Evolutionary conservation across 345 rosid species (phyloP).

Genomic region (Eucalyptus polybractea): DNA sequence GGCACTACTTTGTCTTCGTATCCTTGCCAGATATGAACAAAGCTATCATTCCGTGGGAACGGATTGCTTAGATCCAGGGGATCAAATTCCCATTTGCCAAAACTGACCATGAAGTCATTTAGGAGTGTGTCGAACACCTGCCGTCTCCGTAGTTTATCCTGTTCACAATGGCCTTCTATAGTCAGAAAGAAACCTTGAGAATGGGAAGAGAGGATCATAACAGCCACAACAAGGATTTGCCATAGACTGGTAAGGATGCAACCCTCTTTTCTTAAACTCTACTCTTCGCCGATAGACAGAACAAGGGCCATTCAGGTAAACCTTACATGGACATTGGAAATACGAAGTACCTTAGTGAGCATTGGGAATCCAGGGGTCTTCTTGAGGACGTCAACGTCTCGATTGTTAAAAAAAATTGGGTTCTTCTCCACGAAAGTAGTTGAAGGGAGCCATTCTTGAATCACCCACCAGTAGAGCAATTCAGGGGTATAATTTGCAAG

Average conservation of each 20-base stretch:
- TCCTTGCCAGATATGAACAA: constrained; percentile 90
- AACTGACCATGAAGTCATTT: constrained; percentile 40
- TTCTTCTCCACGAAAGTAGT: constrained; percentile 16
- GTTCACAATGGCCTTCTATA: not conserved
- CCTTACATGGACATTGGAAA: not conserved
- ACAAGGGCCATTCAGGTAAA: not conserved
- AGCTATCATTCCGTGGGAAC: constrained; percentile 17
- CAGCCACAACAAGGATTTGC: not conserved
- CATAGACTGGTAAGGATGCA: not conserved
- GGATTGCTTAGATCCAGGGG: constrained; percentile 50
- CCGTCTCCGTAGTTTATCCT: constrained; percentile 40
- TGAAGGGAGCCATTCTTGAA: constrained; percentile 52
- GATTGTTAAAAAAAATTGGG: constrained; percentile 44
- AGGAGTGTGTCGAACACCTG: constrained; percentile 49
- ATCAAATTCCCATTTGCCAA: constrained; percentile 82
- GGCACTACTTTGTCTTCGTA: constrained; percentile 82
- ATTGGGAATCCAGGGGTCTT: constrained; percentile 64
- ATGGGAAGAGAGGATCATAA: not conserved
- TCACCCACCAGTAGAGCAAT: constrained; percentile 64
- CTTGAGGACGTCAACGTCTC: constrained; percentile 53
- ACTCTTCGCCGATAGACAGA: not conserved
- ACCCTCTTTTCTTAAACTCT: not conserved
- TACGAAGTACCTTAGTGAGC: constrained; percentile 34
- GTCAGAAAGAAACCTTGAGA: not conserved
- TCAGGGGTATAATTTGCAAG: constrained; percentile 49